A percentile compares a stretch with the other conserved stretches of the same genome.
phyloP scores from a whole-genome alignment of 129 eudicot genomes.

The Artemisia argyi region DNA sequence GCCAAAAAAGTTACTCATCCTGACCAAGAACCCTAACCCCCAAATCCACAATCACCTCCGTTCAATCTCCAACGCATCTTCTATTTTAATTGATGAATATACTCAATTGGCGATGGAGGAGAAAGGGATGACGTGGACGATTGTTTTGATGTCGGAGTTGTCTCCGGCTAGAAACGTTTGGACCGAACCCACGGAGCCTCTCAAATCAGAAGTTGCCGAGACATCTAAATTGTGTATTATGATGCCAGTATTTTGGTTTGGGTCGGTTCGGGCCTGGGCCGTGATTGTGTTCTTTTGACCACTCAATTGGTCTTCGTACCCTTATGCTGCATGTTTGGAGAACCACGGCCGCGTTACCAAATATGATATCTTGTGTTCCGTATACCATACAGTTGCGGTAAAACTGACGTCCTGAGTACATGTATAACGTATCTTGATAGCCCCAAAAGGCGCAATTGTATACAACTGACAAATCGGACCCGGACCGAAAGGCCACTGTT shows the following conservation, averaged over 20 bases:
- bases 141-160: no score
- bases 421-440: constrained; percentile 70
- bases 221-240: constrained; percentile 48
- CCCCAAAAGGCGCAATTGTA: constrained; percentile 63
- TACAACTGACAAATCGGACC: constrained; percentile 56
- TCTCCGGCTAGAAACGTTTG: constrained; percentile 22
- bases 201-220: constrained; percentile 35
- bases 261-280: constrained; percentile 57
- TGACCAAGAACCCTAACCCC: no score
- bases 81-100: no score
- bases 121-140: no score
- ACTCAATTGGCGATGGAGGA: no score
- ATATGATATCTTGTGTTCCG: constrained; percentile 62
- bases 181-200: constrained; percentile 28
- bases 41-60: no score
- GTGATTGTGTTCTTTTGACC: constrained; percentile 59
- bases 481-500: constrained; percentile 33
- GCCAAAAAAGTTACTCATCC: no score
- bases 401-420: constrained; percentile 54
- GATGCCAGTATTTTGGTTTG: constrained; percentile 61
- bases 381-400: constrained; percentile 62
- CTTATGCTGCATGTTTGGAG: constrained; percentile 54
- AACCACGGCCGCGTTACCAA: constrained; percentile 48
- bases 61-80: no score
- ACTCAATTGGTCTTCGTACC: constrained; percentile 44